Evolutionary conservation across 805 yeast genomes (phyloP).

Genomic region (Cyberlindnera petersonii): DNA sequence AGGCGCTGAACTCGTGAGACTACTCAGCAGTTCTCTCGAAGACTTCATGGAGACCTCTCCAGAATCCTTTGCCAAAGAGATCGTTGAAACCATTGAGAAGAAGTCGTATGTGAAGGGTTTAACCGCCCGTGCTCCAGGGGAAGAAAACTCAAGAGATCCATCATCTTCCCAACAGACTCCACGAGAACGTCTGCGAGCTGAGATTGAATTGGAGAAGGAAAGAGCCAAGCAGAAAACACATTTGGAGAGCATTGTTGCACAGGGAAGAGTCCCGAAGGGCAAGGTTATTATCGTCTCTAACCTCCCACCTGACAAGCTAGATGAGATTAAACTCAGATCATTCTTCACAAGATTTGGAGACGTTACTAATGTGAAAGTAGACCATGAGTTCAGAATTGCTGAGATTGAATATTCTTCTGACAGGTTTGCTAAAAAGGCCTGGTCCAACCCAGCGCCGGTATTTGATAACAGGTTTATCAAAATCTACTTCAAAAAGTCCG

Average conservation of each 20-base stretch:
- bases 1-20: conserved; percentile 30
- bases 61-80: conserved; percentile 19
- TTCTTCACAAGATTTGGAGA: conserved; percentile 42
- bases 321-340: conserved; percentile 30
- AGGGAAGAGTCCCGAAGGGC: conserved; percentile 12
- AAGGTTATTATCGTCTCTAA: conserved; percentile 36
- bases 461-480: conserved; percentile 48
- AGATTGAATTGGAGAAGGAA: conserved; percentile 1
- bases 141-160: conserved; percentile 8
- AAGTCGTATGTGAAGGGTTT: conserved; percentile 10
- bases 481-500: conserved; percentile 35
- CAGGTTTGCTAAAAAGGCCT: conserved; percentile 39
- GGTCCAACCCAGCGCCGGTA: conserved; percentile 40
- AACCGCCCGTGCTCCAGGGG: background rate
- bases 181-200: conserved; percentile 7
- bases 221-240: conserved; percentile 11
- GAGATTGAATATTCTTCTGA: conserved; percentile 37
- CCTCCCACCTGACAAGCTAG: conserved; percentile 40
- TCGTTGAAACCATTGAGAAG: conserved; percentile 27
- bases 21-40: conserved; percentile 33
- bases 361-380: conserved; percentile 29
- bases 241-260: conserved; percentile 6
- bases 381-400: conserved; percentile 29
- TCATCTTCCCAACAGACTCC: conserved; percentile 11
- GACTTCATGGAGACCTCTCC: conserved; percentile 34